Conservation (phyloP, 2,329 filamentous ascomycete genomes). For the Coleophoma cylindrospora region DNA sequence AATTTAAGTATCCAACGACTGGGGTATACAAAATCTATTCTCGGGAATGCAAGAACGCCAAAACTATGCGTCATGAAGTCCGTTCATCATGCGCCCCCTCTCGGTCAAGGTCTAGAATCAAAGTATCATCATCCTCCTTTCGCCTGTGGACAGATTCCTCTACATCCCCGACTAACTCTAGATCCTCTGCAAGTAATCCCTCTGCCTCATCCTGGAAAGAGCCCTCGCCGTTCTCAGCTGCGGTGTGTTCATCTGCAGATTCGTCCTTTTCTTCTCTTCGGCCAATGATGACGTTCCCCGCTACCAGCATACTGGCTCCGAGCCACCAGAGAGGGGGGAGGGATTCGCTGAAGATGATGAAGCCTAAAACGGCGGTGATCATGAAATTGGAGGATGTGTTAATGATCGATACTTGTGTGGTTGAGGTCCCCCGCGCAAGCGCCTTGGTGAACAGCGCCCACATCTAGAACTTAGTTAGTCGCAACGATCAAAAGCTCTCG, state of each 20-base stretch:
- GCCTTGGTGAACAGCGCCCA: conserved; percentile 80
- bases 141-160: conserved; percentile 1
- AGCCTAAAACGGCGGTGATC: conserved; percentile 67
- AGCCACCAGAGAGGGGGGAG: conserved; percentile 73
- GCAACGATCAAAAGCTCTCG: not conserved
- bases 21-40: no score
- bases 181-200: conserved; percentile 7
- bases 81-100: conserved; percentile 5
- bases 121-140: conserved; percentile 17
- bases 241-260: conserved; percentile 7
- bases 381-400: conserved; percentile 82
- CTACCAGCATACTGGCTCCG: conserved; percentile 67
- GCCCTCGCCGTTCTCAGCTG: conserved; percentile 9
- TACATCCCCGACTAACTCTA: conserved; percentile 13
- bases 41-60: no score
- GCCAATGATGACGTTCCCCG: conserved; percentile 74
- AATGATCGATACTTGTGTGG: conserved; percentile 75
- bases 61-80: no score
- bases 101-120: conserved; percentile 15
- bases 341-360: conserved; percentile 64
- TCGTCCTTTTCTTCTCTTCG: conserved; percentile 52
- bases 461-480: conserved; percentile 41
- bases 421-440: conserved; percentile 67
- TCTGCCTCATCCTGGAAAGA: conserved; percentile 4
- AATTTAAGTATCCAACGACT: no score